Evolutionary conservation across 495 filamentous ascomycete species (phyloP).

Genomic region (Pseudoneurospora amorphoporcata): DNA sequence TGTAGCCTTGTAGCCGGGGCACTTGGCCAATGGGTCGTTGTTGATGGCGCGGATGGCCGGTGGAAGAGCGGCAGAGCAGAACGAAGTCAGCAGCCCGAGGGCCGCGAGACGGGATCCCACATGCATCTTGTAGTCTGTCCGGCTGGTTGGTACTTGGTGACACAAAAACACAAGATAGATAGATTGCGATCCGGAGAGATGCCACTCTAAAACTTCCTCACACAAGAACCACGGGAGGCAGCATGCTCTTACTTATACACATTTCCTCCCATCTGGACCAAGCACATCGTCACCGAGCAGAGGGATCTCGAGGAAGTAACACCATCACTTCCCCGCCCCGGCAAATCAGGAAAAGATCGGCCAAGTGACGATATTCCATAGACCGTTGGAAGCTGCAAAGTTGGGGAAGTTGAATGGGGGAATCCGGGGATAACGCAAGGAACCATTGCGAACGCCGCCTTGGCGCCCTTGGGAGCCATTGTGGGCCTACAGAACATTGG

Average conservation of each 20-base stretch:
- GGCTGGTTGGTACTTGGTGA: background rate
- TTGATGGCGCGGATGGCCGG: background rate
- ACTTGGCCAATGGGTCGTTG: slow-evolving; percentile 28
- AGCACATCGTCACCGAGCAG: background rate
- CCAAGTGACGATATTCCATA: background rate
- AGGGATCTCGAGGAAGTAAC: background rate
- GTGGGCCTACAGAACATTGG: background rate
- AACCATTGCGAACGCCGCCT: background rate
- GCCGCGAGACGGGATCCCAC: slow-evolving; percentile 5
- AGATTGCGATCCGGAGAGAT: background rate
- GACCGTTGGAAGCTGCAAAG: background rate
- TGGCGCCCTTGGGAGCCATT: background rate
- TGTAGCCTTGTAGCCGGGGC: slow-evolving; percentile 63
- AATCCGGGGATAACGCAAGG: background rate
- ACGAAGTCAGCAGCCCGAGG: slow-evolving; percentile 11
- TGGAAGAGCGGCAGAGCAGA: slow-evolving; percentile 7
- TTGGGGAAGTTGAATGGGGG: background rate
- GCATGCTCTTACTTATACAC: background rate
- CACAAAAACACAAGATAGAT: background rate
- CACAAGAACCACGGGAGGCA: background rate
- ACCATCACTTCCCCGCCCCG: background rate
- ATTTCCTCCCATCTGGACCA: background rate
- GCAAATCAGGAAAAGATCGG: background rate
- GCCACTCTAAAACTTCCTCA: background rate
- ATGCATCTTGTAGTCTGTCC: slow-evolving; percentile 5